Percentiles rank a stretch among this genome's conserved stretches.
Evolutionary conservation across 1,284 basidiomycete genomes (phyloP).

Genomic region (Inonotus obliquus): DNA sequence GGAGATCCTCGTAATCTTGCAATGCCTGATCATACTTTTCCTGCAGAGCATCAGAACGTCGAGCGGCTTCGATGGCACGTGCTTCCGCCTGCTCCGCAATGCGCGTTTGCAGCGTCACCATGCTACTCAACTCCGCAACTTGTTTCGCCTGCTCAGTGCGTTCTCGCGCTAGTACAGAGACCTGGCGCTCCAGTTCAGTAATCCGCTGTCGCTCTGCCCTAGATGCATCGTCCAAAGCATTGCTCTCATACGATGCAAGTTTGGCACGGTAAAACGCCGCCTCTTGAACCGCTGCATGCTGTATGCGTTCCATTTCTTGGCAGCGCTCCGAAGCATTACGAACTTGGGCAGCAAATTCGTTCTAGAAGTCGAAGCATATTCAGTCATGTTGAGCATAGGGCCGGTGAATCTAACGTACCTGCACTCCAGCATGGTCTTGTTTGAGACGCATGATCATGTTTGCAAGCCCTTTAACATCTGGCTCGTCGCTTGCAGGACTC

Average conservation of each 20-base stretch:
- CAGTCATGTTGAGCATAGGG: constrained; percentile 13
- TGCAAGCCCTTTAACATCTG: constrained; percentile 46
- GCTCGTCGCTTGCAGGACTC: constrained; percentile 31
- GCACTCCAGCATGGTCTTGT: constrained; percentile 83
- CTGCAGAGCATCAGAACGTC: constrained; percentile 81
- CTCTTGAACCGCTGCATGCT: constrained; percentile 84
- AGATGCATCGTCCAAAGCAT: constrained; percentile 58
- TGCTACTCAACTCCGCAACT: constrained; percentile 69
- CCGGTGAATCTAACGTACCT: constrained; percentile 49
- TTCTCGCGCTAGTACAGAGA: constrained; percentile 64
- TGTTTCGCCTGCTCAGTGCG: constrained; percentile 67
- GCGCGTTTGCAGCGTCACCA: constrained; percentile 70
- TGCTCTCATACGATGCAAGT: constrained; percentile 78
- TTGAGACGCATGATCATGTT: constrained; percentile 84
- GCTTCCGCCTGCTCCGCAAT: constrained; percentile 79
- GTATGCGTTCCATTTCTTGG: constrained; percentile 76
- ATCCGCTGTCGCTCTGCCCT: constrained; percentile 82
- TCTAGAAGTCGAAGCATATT: constrained; percentile 38
- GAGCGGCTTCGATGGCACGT: constrained; percentile 73
- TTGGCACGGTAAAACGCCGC: constrained; percentile 97
- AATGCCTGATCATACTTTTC: constrained; percentile 69
- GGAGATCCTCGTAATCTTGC: constrained; percentile 71
- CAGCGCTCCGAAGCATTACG: constrained; percentile 74
- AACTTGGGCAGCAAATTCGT: constrained; percentile 70
- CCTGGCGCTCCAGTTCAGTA: constrained; percentile 74